Base-by-base conservation (phyloP, 225 moss, liverwort and hornwort genomes). In the Thuidium tamariscinum region DNA sequence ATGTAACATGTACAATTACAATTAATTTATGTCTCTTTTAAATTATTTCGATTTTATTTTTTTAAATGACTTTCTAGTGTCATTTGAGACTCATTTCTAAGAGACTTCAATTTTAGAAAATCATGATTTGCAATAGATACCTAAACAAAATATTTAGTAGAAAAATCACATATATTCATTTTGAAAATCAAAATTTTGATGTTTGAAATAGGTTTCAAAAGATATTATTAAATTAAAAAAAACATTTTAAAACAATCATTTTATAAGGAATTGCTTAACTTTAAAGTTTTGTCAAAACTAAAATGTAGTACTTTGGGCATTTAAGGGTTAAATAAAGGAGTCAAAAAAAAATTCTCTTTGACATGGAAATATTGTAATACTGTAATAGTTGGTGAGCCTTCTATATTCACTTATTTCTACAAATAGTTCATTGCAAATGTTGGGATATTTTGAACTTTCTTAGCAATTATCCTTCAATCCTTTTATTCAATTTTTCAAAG, bases 181-280 rank as follows among this genome's bases (percentile, higher is more conserved):
- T 72, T 30, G 6, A 30, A 30, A 48, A 30, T 0, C 1, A 0
- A 0, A 46, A 18, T 17, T 15, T 29, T 29, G 6, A 17, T 29
- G 6, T 0, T 72, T 3, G 30, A 72, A 72, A 46, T 29, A 11
- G 0, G 30, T 17, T 68, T 17, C 6, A 46, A 18, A 17, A 46
- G 15, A 18, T 2, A 72, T 10, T 10, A 6, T 16, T 27, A 1
- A 11, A 6, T n/a, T n/a, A 3, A 29, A 29, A 5, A 27, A 10
- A 18, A 18, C 4, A n/a, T 27, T 8, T 0, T 27, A 27, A 70
- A 10, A 71, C 2, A 17, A 0, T 17, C 17, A 0, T 46, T 26
- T 42, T 3, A 41, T 16, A 46, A 46, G 1, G 17, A 30, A 10
- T 71, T 29, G 6, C 18, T 30, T 46, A 46, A 10, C 10, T 69